Evolutionary conservation across 257 asterid genomes (phyloP), one percentile per base, ranked within the genome.

Genomic region (Apocynum venetum): DNA sequence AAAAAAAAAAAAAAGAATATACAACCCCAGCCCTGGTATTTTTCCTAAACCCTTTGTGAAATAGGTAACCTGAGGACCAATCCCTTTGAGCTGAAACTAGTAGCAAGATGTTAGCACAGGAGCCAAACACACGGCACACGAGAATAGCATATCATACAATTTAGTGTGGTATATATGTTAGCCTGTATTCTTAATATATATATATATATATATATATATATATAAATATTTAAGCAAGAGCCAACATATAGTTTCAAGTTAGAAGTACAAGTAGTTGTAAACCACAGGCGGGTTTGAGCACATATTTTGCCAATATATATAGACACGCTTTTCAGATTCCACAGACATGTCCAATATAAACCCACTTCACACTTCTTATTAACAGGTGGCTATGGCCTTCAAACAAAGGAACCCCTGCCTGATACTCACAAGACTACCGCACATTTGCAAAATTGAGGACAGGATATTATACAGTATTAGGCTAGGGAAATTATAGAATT

Each of bases 81-180:
- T 14, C 71, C 9, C 71, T 65, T 38, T 65, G 71, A 36, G 71
- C 46, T 65, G 71, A 66, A 38, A 40, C 71, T 40, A 20, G 71
- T 66, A 66, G 15, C n/a, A 66, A 38, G 71, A 8, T 38, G 48
- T 40, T 38, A 40, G 48, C 0, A 31, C 41, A 31, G 49, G 25
- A 40, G 48, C 12, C 25, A 40, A 5, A 66, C 49, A 15, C 25
- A 60, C 0, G 25, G 40, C 4, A 60, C 66, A 60, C 31, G 31
- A 25, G 41, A 25, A 9, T 60, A 3, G 71, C 25, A 66, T 43
- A 38, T 66, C 9, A 55, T 55, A 9, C 43, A 64, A 36, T 64
- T 3, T 8, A 35, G 19, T 64, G 46, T 36, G 9, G 20, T 64
- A 66, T 36, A 40, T 36, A 14, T 20, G 17, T 40, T 64, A 40